These are phyloP conservation scores for Eucommia ulmoides DNA, from an alignment of 257 asterid genomes.

Conservation along the genomic window DNA sequence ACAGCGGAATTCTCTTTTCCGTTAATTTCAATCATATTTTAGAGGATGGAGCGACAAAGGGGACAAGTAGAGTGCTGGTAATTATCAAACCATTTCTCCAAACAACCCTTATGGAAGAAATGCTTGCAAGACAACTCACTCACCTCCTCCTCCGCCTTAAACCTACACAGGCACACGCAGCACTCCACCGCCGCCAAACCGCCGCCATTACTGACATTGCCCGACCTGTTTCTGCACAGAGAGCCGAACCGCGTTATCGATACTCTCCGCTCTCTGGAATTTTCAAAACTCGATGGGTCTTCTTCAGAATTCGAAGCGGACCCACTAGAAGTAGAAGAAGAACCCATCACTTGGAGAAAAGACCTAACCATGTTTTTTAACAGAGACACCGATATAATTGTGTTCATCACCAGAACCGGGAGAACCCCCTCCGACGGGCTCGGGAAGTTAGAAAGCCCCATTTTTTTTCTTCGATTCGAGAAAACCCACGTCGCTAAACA, in stretches of 20 bases:
- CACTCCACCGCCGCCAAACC: constrained; percentile 18
- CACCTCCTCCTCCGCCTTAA: constrained; percentile 37
- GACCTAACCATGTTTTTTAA: constrained; percentile 28
- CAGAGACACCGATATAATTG: constrained; percentile 23
- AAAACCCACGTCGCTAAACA: too few species aligned
- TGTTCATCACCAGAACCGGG: constrained; percentile 31
- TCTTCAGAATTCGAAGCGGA: constrained; percentile 10
- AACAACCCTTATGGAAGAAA: constrained; percentile 52
- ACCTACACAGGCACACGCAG: constrained; percentile 45
- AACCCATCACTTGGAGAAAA: constrained; percentile 19
- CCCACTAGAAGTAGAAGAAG: constrained; percentile 4
- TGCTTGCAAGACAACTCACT: constrained; percentile 64
- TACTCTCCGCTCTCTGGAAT: constrained; percentile 23
- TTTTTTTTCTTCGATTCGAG: constrained; percentile 1
- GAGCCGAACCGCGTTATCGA: constrained; percentile 23
- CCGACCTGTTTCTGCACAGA: constrained; percentile 15
- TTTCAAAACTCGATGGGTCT: constrained; percentile 1
- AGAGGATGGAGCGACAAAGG: constrained; percentile 40
- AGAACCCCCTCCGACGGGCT: constrained; percentile 39
- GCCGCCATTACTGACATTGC: not conserved
- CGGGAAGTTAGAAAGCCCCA: constrained; percentile 33
- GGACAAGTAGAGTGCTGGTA: constrained; percentile 44
- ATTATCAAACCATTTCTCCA: constrained; percentile 47
- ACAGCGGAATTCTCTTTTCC: too few species aligned
- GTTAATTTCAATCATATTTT: too few species aligned